These are phyloP conservation scores for Vitis hybrid DNA, from an alignment of 177 flowering plant species.

Conservation along the genomic window DNA sequence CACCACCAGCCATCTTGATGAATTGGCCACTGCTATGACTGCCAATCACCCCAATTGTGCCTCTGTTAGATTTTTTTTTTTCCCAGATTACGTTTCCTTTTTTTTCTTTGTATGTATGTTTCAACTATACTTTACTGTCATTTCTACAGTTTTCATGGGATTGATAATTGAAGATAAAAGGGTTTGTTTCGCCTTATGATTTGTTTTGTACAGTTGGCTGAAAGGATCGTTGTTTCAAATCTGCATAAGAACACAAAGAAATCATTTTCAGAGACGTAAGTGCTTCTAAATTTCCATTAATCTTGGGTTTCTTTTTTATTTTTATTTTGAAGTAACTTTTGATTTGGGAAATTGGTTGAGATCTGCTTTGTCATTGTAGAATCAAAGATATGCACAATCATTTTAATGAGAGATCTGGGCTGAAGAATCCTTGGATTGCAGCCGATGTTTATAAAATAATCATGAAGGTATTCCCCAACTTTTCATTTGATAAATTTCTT, in stretches of 20 bases:
- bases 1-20: constrained; percentile 96
- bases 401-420: constrained; percentile 69
- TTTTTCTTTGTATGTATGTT: no score
- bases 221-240: constrained; percentile 91
- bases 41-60: constrained; percentile 79
- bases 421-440: constrained; percentile 75
- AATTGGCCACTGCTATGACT: constrained; percentile 93
- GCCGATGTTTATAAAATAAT: constrained; percentile 94
- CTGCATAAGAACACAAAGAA: constrained; percentile 94
- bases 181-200: no score
- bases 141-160: no score
- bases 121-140: no score
- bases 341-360: not conserved
- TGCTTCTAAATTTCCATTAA: not conserved
- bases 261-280: constrained; percentile 94
- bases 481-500: no score
- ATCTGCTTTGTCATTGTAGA: constrained; percentile 35
- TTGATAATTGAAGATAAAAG: no score
- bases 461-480: constrained; percentile 61
- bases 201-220: constrained; percentile 61
- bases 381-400: constrained; percentile 77
- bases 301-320: not conserved
- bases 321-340: not conserved
- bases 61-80: constrained; percentile 13
- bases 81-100: not conserved